phyloP scores from a whole-genome alignment of 116 monocot genomes.

The Thalassia testudinum region DNA sequence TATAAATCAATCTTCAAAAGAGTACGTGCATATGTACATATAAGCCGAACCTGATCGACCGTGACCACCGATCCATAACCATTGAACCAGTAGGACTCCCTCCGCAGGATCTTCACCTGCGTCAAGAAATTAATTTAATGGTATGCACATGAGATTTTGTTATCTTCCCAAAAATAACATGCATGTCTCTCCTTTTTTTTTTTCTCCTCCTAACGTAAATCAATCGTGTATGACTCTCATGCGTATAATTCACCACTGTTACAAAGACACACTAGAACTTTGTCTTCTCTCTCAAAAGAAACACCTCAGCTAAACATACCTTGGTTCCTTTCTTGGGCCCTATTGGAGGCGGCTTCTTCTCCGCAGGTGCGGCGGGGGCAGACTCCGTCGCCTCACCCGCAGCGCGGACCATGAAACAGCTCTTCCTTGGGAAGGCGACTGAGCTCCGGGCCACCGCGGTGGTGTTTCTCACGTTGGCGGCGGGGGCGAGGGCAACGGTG shows the following conservation, averaged over 20 bases:
- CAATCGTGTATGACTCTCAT: no score
- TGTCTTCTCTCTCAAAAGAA: no score
- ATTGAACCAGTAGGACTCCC: conserved; percentile 90
- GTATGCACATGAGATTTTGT: no score
- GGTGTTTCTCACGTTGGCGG: conserved; percentile 6
- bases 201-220: no score
- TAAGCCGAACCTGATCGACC: conserved; percentile 52
- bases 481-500: conserved; percentile 37
- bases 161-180: no score
- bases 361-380: conserved; percentile 8
- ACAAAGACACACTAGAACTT: no score
- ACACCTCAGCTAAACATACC: no score
- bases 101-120: conserved; percentile 88
- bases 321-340: conserved; percentile 91
- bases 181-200: no score
- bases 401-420: conserved; percentile 28
- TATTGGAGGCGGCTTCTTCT: conserved; percentile 26
- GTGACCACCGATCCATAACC: conserved; percentile 67
- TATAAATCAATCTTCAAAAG: no score
- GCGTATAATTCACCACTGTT: no score
- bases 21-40: no score
- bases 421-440: not conserved
- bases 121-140: not conserved
- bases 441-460: not conserved
- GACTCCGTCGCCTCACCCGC: conserved; percentile 16